Evolutionary conservation across 2,329 filamentous ascomycete genomes (phyloP), one percentile per base, ranked within the genome.

Genomic region (Aspergillus spinulosporus): DNA sequence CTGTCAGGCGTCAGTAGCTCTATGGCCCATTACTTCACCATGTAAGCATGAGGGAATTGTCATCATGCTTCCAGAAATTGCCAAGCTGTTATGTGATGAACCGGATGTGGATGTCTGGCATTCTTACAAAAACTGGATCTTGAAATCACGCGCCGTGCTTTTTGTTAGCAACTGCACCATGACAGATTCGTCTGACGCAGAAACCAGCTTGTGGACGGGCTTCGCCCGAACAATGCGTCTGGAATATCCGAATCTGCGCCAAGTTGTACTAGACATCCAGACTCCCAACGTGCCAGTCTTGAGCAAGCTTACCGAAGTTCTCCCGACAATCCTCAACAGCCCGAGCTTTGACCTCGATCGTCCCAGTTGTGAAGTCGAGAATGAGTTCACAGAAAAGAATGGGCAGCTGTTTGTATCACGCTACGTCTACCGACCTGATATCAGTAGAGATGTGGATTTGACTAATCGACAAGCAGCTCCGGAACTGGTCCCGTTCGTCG

Each of bases 41-140:
- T 49, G 39, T 21, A 6, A 42, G 5, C 15, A n/a, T 1, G n/a
- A 31, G 3, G 46, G 52, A 7, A 55, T 55, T n/a, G 52, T 55
- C 26, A 47, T 50, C n/a, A 50, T 55, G 52, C 46, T 55, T 26
- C 52, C 52, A 28, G 52, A 55, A n/a, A 29, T 55, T 34, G 52
- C 52, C 1, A 49, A 46, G n/a, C 8, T 55, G 11, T 39, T 55
- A 4, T 55, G 46, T 28, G 40, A 26, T 12, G 26, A 42, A 3
- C 52, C 52, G 1, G 47, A 50, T 50, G 21, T 12, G 15, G 29
- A 45, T 5, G 4, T 31, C 6, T 55, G 52, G 52, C 7, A 7
- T 3, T 48, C 46, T 9, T 50, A 50, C 21, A 55, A 50, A 29
- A 32, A 37, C 31, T 55, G 52, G 52, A 50, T 55, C 12, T 50